Evolutionary conservation across 176 grass and related monocot genomes (phyloP), one percentile per base, ranked within the genome.

Genomic region (Cenchrus americanus): DNA sequence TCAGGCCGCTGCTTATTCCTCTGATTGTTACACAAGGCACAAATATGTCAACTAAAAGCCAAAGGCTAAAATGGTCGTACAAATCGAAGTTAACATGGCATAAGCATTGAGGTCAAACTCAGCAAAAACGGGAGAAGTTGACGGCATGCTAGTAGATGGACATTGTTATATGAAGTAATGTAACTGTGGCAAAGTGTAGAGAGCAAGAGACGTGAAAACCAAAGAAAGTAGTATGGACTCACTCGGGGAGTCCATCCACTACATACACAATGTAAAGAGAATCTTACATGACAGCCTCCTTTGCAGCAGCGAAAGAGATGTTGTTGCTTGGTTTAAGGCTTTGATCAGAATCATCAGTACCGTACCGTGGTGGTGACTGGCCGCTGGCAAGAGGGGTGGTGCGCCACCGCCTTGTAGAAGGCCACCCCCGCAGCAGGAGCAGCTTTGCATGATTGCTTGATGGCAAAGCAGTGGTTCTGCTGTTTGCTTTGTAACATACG

Each of bases 321-420:
- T 74, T 86, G 77, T 76, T 66, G 12, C 60, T 81, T 83, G 73
- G 37, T 17, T 68, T 46, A 24, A 88, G 66, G 24, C 40, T n/a
- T 79, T 72, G 21, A 47, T 84, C 74, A 21, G 34, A 41, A 70
- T 87, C 80, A 49, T 93, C 82, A 59, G 80, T 76, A 47, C 43
- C 64, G 4, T 76, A 83, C 59, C 82, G 87, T 13, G 87, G 91
- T 49, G 78, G 62, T 3, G 87, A 87, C 60, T 79, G 73, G 54
- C 81, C 73, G 52, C 79, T 87, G 42, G 68, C 80, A 12, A 74
- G 18, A 19, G 58, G 40, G 18, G 71, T 8, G n/a, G 22, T n/a
- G 32, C 69, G 86, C 12, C 88, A 80, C 15, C 86, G 83, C 52
- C 82, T 86, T 67, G 84, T 83, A 43, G 32, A 84, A 80, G 49